Evolutionary conservation across 2,329 filamentous ascomycete species (phyloP), one percentile per base, ranked within the genome.

Genomic region (Escovopsis sp.): DNA sequence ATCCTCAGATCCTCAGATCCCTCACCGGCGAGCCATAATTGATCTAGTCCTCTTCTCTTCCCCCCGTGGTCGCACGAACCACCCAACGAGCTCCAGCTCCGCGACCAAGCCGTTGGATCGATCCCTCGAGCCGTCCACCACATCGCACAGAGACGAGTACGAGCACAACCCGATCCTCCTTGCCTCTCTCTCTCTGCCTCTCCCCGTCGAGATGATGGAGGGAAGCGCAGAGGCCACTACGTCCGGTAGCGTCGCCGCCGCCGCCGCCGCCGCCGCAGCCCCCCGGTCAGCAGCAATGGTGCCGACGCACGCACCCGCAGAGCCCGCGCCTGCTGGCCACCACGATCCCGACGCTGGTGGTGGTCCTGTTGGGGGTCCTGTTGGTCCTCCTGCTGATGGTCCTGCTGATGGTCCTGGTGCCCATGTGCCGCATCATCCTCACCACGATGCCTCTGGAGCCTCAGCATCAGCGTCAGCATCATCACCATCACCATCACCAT

Each of bases 141-240:
- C 23, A 23, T 23, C 23, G 23, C 23, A 23, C 23, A 23, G 6
- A 23, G 23, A 23, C 23, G 28, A 32, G 28, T 32, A 32, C 28
- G 8, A 9, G 28, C 6, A 32, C 28, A 7, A 32, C 28, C 28
- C 28, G 28, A 32, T 5, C 8, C 8, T 7, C 28, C 8, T 9
- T 3, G 4, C 8, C 8, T 11, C 28, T 32, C 28, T 32, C 8
- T 11, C 28, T 11, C 11, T 9, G 28, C 28, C 28, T 32, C 28
- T 32, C 28, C 8, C 28, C 8, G 8, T 32, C 8, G 28, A 32
- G 28, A 40, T 51, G 50, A 56, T 56, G 54, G 53, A 57, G 43
- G 50, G 45, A 49, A 53, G 52, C 49, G 35, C 45, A 49, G 40
- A 43, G 46, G 38, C 37, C 38, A 37, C 38, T 48, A 46, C 23